Evolutionary conservation across 495 filamentous ascomycete genomes (phyloP), one percentile per base, ranked within the genome.

Genomic region (Hyaloscypha variabilis): DNA sequence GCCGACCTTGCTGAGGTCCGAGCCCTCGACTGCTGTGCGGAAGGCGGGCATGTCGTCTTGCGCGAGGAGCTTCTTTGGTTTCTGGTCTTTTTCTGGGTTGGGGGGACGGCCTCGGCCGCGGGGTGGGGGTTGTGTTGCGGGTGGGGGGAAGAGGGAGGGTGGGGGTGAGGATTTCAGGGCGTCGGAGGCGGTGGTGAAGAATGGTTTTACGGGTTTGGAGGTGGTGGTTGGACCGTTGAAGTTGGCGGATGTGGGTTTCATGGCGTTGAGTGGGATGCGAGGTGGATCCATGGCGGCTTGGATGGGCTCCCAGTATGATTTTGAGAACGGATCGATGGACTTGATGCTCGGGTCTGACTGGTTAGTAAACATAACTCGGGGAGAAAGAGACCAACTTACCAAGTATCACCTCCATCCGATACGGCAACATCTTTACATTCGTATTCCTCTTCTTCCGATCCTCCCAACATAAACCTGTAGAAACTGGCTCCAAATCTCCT

Each of bases 251-350:
- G 62, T 68, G 8, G 61, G 6, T 61, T 73, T 76, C 51, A 75
- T 67, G 57, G 71, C 61, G 55, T 73, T 67, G 19, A 82, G 66
- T 6, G 79, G 77, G 30, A 72, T 54, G 30, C 76, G 75, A n/a
- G 77, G 76, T 26, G 76, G 68, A 21, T 75, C 70, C 74, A 77
- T 79, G 14, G 69, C 26, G 26, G 71, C 65, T 56, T 71, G 75
- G 28, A 73, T 62, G 23, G 82, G 19, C 79, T 81, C 71, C 95
- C 95, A 98, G 77, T 98, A 97, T 4, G 75, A 75, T 1, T 84
- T 87, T 0, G 91, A 93, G 71, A 93, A 96, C 0, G 95, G 95
- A 65, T 99, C 87, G 70, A 99, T 96, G 39, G 87, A 83, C 77
- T 77, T 70, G 74, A 73, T 8, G 75, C 71, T 6, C 72, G 69